Evolutionary conservation across 208 protist genomes (phyloP).

Genomic region (Novymonas esmeraldas): DNA sequence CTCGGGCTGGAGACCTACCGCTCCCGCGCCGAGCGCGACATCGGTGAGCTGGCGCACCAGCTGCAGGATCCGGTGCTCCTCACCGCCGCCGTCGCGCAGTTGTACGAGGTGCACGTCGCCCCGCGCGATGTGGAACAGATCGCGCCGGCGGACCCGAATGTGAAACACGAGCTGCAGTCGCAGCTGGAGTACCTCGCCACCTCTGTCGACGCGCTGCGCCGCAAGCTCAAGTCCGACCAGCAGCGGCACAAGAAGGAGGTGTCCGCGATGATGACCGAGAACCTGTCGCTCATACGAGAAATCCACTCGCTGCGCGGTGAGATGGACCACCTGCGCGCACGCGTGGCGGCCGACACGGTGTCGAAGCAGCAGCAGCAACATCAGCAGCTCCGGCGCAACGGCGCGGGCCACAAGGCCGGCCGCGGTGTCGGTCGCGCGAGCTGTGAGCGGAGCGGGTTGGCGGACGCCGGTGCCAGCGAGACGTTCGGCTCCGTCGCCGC

Average conservation of each 20-base stretch:
- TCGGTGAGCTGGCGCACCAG: conserved; percentile 79
- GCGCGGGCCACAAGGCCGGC: neutral
- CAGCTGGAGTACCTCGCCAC: conserved; percentile 94
- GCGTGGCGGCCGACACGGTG: conserved; percentile 62
- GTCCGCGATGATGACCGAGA: conserved; percentile 95
- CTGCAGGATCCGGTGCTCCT: conserved; percentile 92
- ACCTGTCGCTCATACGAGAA: conserved; percentile 94
- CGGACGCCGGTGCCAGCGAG: neutral
- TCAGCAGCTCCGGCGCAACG: conserved; percentile 19
- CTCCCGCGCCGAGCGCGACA: conserved; percentile 80
- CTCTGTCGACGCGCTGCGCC: conserved; percentile 92
- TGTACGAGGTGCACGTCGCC: conserved; percentile 90
- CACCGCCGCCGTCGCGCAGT: conserved; percentile 72
- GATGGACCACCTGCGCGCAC: conserved; percentile 76
- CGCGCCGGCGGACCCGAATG: conserved; percentile 65
- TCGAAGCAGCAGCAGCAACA: conserved; percentile 35
- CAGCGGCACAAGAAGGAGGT: conserved; percentile 91
- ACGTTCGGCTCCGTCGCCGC: neutral
- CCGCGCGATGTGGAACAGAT: conserved; percentile 67
- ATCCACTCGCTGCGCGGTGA: conserved; percentile 95
- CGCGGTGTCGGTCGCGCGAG: conserved; percentile 7
- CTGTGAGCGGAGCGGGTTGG: neutral
- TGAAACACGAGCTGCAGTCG: conserved; percentile 89
- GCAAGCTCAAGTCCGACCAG: conserved; percentile 90
- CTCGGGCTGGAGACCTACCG: conserved; percentile 92